These are phyloP conservation scores for Parascedosporium putredinis DNA, from an alignment of 2,329 filamentous ascomycete genomes.

Conservation along the genomic window DNA sequence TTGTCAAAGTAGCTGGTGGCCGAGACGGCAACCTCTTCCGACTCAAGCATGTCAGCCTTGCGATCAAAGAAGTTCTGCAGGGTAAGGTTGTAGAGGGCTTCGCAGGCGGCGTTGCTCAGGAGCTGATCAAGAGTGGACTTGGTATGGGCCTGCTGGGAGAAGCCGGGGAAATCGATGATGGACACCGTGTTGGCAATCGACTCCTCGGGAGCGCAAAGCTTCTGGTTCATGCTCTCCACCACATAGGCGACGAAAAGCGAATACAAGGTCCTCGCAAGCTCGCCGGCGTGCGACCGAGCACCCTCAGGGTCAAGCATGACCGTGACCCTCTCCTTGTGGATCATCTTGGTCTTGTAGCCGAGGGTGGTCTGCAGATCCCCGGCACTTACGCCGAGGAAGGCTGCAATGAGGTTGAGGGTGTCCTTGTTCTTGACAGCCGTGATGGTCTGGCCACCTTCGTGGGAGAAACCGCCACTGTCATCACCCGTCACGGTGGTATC, in stretches of 20 bases:
- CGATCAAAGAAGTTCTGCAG: slow-evolving; percentile 93
- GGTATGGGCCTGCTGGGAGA: slow-evolving; percentile 74
- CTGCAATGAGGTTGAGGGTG: slow-evolving; percentile 71
- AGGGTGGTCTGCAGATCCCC: slow-evolving; percentile 77
- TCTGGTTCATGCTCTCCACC: slow-evolving; percentile 85
- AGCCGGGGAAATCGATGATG: slow-evolving; percentile 93
- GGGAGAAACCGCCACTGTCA: slow-evolving; percentile 92
- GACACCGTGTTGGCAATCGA: slow-evolving; percentile 87
- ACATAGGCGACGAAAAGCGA: slow-evolving; percentile 89
- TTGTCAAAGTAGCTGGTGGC: slow-evolving; percentile 98
- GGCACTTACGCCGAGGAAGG: slow-evolving; percentile 82
- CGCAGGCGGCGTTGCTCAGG: slow-evolving; percentile 85
- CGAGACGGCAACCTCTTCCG: slow-evolving; percentile 81
- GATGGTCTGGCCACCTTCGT: slow-evolving; percentile 78
- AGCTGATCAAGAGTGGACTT: slow-evolving; percentile 83
- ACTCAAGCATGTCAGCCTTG: slow-evolving; percentile 86
- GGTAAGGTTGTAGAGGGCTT: slow-evolving; percentile 86
- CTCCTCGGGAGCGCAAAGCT: slow-evolving; percentile 77
- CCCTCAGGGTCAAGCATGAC: slow-evolving; percentile 93
- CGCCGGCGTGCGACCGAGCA: slow-evolving; percentile 83
- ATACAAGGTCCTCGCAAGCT: slow-evolving; percentile 86
- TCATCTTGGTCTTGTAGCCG: slow-evolving; percentile 93
- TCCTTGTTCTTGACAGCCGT: slow-evolving; percentile 94
- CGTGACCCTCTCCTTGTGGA: slow-evolving; percentile 93
- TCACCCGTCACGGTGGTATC: slow-evolving; percentile 71